A percentile compares a stretch with the other conserved stretches of the same genome.
Evolutionary conservation across 768 basidiomycete species (phyloP).

Genomic region (Dentipellis sp.): DNA sequence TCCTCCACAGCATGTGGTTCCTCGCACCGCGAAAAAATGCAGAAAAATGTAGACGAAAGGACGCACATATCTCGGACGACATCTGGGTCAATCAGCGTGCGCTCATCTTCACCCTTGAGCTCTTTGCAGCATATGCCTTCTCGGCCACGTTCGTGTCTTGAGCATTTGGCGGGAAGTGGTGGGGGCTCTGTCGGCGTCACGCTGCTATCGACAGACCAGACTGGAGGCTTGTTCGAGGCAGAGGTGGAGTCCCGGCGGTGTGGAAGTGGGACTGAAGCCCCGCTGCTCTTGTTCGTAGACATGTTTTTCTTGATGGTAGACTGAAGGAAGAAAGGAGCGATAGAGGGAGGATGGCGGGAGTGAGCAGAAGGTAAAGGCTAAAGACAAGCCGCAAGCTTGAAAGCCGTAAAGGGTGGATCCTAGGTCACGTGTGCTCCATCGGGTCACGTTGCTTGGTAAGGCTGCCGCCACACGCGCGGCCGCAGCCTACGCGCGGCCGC

Average conservation of each 20-base stretch:
- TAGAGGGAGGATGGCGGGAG: background rate
- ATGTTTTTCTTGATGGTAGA: background rate
- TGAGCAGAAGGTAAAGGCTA: background rate
- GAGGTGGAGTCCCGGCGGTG: background rate
- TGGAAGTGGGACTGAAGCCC: constrained; percentile 3
- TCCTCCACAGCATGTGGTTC: background rate
- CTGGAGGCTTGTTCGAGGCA: constrained; percentile 34
- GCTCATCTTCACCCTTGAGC: constrained; percentile 69
- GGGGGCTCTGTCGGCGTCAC: constrained; percentile 25
- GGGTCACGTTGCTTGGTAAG: too few species aligned
- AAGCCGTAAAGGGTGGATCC: too few species aligned
- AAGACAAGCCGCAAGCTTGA: too few species aligned
- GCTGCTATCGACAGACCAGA: constrained; percentile 54
- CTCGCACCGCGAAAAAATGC: background rate
- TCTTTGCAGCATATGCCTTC: constrained; percentile 85
- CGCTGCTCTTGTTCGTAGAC: background rate
- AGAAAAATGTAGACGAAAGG: background rate
- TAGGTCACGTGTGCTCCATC: too few species aligned
- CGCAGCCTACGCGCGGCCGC: too few species aligned
- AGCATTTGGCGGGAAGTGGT: constrained; percentile 51
- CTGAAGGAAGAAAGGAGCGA: background rate
- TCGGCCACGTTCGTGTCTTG: constrained; percentile 34
- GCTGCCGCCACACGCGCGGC: too few species aligned
- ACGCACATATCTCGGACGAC: constrained; percentile 80
- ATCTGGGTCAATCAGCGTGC: constrained; percentile 79